A percentile compares a stretch with the other conserved stretches of the same genome.
Evolutionary conservation across 176 grass and related monocot genomes (phyloP).

Genomic region (Aegilops bicornis): DNA sequence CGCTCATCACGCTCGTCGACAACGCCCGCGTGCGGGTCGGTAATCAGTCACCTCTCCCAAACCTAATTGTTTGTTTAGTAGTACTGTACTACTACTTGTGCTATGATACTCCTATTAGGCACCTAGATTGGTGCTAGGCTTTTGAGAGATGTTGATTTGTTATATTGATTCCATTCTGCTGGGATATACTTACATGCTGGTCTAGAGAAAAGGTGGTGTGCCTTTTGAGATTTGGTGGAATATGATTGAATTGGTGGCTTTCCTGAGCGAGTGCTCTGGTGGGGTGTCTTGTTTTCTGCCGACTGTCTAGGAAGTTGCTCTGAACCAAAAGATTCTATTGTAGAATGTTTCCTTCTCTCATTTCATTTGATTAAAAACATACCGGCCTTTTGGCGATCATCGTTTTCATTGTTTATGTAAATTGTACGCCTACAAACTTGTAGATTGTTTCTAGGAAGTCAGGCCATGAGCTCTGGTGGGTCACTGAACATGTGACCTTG

Average conservation of each 20-base stretch:
- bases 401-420: conserved; percentile 7
- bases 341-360: not conserved
- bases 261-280: conserved; percentile 19
- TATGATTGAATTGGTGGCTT: conserved; percentile 21
- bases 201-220: conserved; percentile 1
- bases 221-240: conserved; percentile 33
- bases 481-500: conserved; percentile 4
- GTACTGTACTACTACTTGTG: no score
- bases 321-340: conserved; percentile 14
- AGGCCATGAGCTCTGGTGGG: not conserved
- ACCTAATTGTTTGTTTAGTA: not conserved
- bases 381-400: not conserved
- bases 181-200: conserved; percentile 24
- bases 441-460: not conserved
- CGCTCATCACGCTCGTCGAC: conserved; percentile 92
- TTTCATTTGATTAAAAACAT: not conserved
- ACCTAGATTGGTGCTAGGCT: conserved; percentile 3
- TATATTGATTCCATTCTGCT: not conserved
- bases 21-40: conserved; percentile 70
- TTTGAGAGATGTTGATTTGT: conserved; percentile 29
- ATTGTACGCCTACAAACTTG: not conserved
- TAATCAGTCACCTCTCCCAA: not conserved
- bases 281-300: conserved; percentile 30
- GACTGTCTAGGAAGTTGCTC: conserved; percentile 9
- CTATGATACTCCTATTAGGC: not conserved